A percentile compares a stretch with the other conserved stretches of the same genome.
These are phyloP conservation scores for Sugiyamaella mastotermitis DNA, from an alignment of 805 yeast species.

Conservation along the genomic window DNA sequence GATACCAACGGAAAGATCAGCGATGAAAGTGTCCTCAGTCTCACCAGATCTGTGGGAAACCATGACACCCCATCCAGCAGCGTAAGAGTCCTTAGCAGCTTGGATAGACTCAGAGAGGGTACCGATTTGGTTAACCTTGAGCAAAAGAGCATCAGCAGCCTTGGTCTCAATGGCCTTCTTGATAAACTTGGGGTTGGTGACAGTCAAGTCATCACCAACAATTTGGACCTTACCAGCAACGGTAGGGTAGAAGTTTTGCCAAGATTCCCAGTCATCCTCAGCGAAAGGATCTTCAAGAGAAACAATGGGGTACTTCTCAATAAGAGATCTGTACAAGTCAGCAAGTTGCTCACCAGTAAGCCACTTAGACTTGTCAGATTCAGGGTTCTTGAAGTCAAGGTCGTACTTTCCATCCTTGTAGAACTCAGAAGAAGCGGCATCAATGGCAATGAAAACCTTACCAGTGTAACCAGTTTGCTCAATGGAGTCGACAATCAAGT, in stretches of 20 bases:
- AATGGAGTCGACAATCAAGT: conserved; percentile 85
- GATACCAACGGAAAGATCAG: conserved; percentile 96
- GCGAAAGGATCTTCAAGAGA: conserved; percentile 99
- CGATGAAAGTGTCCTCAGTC: conserved; percentile 97
- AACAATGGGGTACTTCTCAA: conserved; percentile 92
- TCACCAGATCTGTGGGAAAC: conserved; percentile 99
- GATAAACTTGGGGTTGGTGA: conserved; percentile 95
- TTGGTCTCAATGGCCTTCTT: conserved; percentile 95
- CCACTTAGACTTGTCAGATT: conserved; percentile 88
- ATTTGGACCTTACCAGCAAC: conserved; percentile 60
- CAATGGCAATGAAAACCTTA: conserved; percentile 85
- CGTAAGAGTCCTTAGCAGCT: conserved; percentile 93
- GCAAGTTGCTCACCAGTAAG: conserved; percentile 84
- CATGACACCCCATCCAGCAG: conserved; percentile 99
- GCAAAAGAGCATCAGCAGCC: conserved; percentile 88
- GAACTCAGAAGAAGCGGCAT: conserved; percentile 97
- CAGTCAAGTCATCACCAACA: conserved; percentile 98
- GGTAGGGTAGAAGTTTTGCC: conserved; percentile 75
- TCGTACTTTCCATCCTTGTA: conserved; percentile 96
- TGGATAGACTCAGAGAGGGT: conserved; percentile 91
- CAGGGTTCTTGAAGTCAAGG: conserved; percentile 96
- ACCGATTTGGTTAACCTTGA: conserved; percentile 99
- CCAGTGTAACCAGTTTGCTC: conserved; percentile 94
- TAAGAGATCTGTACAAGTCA: conserved; percentile 69
- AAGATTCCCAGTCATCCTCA: conserved; percentile 99